Conservation (phyloP, 345 rosid species). For the Noccaea bulbosa region DNA sequence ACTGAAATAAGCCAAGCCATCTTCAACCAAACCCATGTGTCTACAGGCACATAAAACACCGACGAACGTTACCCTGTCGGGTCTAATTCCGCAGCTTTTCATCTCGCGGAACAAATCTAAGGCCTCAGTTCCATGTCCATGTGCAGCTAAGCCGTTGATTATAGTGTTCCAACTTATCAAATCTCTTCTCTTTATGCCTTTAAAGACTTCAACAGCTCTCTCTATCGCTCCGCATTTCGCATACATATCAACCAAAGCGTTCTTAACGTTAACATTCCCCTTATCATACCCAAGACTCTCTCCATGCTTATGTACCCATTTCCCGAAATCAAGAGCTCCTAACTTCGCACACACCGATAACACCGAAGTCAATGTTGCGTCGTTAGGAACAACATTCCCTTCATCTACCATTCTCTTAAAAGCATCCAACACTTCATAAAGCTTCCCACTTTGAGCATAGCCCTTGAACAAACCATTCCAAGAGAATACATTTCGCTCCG, state of each 20-base stretch:
- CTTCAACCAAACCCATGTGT: constrained; percentile 76
- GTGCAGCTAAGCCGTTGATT: constrained; percentile 69
- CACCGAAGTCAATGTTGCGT: constrained; percentile 70
- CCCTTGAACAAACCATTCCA: constrained; percentile 84
- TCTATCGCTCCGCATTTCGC: constrained; percentile 75
- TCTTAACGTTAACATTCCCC: constrained; percentile 64
- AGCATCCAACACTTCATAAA: constrained; percentile 54
- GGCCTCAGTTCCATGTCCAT: constrained; percentile 72
- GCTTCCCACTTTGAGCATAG: constrained; percentile 50
- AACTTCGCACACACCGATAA: constrained; percentile 79
- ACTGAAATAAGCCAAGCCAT: constrained; percentile 66
- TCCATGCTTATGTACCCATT: constrained; percentile 69
- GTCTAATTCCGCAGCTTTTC: constrained; percentile 55
- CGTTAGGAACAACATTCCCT: constrained; percentile 58
- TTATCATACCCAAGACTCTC: constrained; percentile 53
- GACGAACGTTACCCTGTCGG: constrained; percentile 76
- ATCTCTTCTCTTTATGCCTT: constrained; percentile 60
- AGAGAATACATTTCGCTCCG: constrained; percentile 68
- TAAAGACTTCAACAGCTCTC: constrained; percentile 62
- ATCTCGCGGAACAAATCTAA: constrained; percentile 62
- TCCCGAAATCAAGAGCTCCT: constrained; percentile 80
- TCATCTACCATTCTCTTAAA: constrained; percentile 69
- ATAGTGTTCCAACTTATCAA: constrained; percentile 84
- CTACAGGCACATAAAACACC: constrained; percentile 72
- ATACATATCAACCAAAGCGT: constrained; percentile 84